Conservation (phyloP, 371 early-diverging fungal genomes). For the Smittium culicis region DNA sequence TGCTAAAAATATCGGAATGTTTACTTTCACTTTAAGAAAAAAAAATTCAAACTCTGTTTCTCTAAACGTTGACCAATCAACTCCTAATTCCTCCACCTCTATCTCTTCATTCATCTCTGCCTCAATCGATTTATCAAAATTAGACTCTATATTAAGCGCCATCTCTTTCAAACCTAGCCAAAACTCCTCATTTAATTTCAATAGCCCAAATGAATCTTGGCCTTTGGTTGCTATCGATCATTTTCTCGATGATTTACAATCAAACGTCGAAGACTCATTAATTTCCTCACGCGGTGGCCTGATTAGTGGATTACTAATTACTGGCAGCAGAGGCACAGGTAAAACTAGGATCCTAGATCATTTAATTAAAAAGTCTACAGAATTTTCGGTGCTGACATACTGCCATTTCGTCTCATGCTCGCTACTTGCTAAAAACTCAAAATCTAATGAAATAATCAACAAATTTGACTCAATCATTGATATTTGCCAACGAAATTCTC, state of each 20-base stretch:
- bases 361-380: constrained; percentile 2
- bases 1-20: no score
- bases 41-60: no score
- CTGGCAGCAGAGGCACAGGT: constrained; percentile 76
- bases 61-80: no score
- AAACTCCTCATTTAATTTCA: not conserved
- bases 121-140: no score
- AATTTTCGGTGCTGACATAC: constrained; percentile 20
- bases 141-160: not conserved
- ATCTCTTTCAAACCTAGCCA: not conserved
- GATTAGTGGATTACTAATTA: constrained; percentile 47
- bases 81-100: no score
- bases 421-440: constrained; percentile 31
- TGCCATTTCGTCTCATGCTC: constrained; percentile 32
- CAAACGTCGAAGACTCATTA: constrained; percentile 16
- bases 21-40: no score
- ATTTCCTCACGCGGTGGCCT: constrained; percentile 26
- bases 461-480: constrained; percentile 4
- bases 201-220: no score
- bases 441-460: constrained; percentile 2
- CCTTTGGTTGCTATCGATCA: constrained; percentile 17
- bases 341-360: constrained; percentile 55
- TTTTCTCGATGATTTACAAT: constrained; percentile 18
- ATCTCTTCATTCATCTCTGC: no score
- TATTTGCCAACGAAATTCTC: not conserved